A percentile compares a stretch with the other conserved stretches of the same genome.
These are phyloP conservation scores for Plantago major DNA, from an alignment of 257 asterid genomes.

Conservation along the genomic window DNA sequence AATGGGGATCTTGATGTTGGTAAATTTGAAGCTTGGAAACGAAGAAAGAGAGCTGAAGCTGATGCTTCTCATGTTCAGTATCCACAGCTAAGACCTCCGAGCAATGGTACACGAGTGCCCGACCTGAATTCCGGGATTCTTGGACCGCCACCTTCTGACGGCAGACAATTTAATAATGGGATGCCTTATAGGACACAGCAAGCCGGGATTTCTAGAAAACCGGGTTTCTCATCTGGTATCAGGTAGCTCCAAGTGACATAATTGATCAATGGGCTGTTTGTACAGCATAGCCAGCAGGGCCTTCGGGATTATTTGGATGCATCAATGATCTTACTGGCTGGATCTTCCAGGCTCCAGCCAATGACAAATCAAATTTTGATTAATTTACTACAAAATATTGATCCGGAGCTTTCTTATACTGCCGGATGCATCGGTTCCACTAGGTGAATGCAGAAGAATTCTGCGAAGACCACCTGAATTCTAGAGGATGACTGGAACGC, in stretches of 20 bases:
- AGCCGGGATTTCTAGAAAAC: slow-evolving; percentile 50
- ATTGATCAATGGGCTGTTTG: slow-evolving; percentile 9
- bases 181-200: slow-evolving; percentile 68
- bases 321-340: slow-evolving; percentile 9
- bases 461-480: slow-evolving; percentile 24
- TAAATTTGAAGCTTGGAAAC: slow-evolving; percentile 95
- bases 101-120: slow-evolving; percentile 52
- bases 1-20: slow-evolving; percentile 72
- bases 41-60: slow-evolving; percentile 82
- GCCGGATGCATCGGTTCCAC: slow-evolving; percentile 21
- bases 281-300: slow-evolving; percentile 21
- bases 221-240: slow-evolving; percentile 63
- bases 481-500: slow-evolving; percentile 30
- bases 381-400: slow-evolving; percentile 21
- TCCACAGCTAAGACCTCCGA: slow-evolving; percentile 48
- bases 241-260: slow-evolving; percentile 35
- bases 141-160: slow-evolving; percentile 85
- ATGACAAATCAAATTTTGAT: slow-evolving; percentile 33
- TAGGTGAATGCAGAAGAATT: slow-evolving; percentile 26
- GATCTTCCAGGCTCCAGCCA: slow-evolving; percentile 21
- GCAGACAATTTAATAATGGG: slow-evolving; percentile 59
- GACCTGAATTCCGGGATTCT: slow-evolving; percentile 81
- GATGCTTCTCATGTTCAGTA: slow-evolving; percentile 58
- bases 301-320: slow-evolving; percentile 27
- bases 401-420: slow-evolving; percentile 25